Conservation (phyloP, 306 rosid species). For the Casuarina glauca region DNA sequence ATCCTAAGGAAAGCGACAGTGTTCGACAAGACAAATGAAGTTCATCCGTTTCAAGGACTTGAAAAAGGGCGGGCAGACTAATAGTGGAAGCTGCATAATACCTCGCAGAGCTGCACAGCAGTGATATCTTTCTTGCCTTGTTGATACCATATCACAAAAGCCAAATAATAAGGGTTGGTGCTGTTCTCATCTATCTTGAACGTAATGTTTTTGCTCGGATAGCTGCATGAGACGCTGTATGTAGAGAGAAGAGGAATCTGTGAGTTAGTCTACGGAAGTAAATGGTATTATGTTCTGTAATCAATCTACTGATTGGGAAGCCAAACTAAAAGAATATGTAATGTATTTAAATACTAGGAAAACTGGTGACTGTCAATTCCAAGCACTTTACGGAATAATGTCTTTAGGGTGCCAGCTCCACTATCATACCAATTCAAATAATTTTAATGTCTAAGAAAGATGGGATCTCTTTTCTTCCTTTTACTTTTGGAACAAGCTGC, state of each 20-base stretch:
- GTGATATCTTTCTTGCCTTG: slow-evolving; percentile 88
- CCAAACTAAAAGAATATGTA: not conserved
- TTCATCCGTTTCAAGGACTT: not conserved
- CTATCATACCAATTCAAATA: not conserved
- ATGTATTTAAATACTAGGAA: not conserved
- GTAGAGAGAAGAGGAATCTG: slow-evolving; percentile 14
- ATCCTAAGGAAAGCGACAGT: not conserved
- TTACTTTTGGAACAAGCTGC: not conserved
- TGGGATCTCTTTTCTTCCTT: not conserved
- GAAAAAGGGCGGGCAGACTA: not conserved
- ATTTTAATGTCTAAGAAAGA: not conserved
- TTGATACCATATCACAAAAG: slow-evolving; percentile 81
- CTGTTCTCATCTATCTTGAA: slow-evolving; percentile 78
- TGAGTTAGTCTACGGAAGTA: not conserved
- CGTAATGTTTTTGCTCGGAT: slow-evolving; percentile 73
- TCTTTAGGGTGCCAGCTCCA: not conserved
- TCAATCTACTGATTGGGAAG: not conserved
- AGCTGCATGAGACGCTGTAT: slow-evolving; percentile 82
- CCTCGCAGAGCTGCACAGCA: slow-evolving; percentile 92
- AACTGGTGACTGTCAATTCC: not conserved
- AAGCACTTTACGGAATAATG: no score
- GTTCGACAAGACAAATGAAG: not conserved
- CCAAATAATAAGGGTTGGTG: slow-evolving; percentile 67
- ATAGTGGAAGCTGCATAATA: slow-evolving; percentile 5
- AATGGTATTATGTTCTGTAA: not conserved